These are phyloP conservation scores for Pseudogymnoascus sp. DNA, from an alignment of 2,329 filamentous ascomycete genomes.

Conservation along the genomic window DNA sequence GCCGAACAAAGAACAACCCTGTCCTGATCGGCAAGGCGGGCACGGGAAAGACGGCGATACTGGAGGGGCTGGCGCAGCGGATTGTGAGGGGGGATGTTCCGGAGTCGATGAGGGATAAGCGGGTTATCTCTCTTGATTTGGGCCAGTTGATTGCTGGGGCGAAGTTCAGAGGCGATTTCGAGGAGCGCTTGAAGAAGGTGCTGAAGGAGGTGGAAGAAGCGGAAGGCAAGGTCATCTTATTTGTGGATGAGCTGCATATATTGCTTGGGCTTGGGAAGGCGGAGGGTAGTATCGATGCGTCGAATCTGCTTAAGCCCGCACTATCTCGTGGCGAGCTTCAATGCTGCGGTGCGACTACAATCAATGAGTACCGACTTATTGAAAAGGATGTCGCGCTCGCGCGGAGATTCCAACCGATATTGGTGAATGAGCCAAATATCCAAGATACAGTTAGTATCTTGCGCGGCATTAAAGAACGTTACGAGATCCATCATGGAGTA, in stretches of 20 bases:
- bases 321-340: constrained; percentile 88
- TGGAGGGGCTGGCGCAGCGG: constrained; percentile 81
- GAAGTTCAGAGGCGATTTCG: constrained; percentile 92
- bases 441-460: constrained; percentile 92
- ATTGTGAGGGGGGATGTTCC: constrained; percentile 91
- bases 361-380: constrained; percentile 85
- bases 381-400: constrained; percentile 94
- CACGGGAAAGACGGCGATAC: constrained; percentile 86
- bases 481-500: constrained; percentile 95
- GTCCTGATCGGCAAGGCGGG: constrained; percentile 83
- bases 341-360: constrained; percentile 88
- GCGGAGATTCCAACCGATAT: constrained; percentile 84
- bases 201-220: constrained; percentile 85
- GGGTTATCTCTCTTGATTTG: constrained; percentile 77
- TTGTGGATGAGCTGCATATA: constrained; percentile 90
- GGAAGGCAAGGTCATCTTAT: constrained; percentile 81
- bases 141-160: constrained; percentile 91
- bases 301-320: constrained; percentile 87
- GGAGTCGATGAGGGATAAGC: constrained; percentile 91
- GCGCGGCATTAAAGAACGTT: constrained; percentile 92
- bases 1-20: constrained; percentile 79
- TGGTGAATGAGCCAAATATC: constrained; percentile 85
- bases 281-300: constrained; percentile 93
- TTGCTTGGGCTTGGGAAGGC: constrained; percentile 87
- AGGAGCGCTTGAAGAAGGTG: constrained; percentile 85